A percentile compares a stretch with the other conserved stretches of the same genome.
These are phyloP conservation scores for Pythium myriotylum DNA, from an alignment of 352 stramenopile genomes.

Conservation along the genomic window DNA sequence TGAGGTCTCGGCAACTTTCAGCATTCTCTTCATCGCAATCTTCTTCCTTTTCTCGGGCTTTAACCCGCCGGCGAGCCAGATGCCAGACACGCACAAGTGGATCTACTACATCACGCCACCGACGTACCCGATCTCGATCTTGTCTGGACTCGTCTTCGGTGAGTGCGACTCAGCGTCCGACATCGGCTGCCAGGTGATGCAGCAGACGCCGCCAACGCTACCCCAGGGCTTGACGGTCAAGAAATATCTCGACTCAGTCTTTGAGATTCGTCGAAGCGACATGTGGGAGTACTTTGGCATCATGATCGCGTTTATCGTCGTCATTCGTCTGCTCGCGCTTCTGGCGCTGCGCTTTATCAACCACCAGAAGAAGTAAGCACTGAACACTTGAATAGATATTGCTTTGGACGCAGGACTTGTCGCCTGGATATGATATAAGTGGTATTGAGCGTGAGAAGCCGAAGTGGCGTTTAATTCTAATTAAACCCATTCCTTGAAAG, in stretches of 20 bases:
- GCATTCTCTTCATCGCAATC: constrained; percentile 47
- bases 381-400: too few relatives aligned
- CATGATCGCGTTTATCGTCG: constrained; percentile 1
- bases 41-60: constrained; percentile 80
- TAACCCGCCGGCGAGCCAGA: constrained; percentile 54
- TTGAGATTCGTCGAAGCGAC: constrained; percentile 44
- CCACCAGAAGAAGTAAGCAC: too few relatives aligned
- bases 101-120: constrained; percentile 47
- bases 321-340: not conserved
- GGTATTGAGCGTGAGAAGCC: too few relatives aligned
- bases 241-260: constrained; percentile 27
- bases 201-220: constrained; percentile 16
- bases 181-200: constrained; percentile 17
- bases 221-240: constrained; percentile 20
- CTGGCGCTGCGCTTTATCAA: constrained; percentile 6
- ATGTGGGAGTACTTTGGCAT: constrained; percentile 2
- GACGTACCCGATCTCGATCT: constrained; percentile 22
- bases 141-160: constrained; percentile 25
- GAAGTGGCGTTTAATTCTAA: too few relatives aligned
- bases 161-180: constrained; percentile 15
- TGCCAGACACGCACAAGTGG: constrained; percentile 55
- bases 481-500: too few relatives aligned
- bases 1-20: constrained; percentile 31
- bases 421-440: too few relatives aligned
- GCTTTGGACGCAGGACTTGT: too few relatives aligned